Base-by-base conservation (phyloP, 257 asterid genomes). In the Cinchona pubescens region DNA sequence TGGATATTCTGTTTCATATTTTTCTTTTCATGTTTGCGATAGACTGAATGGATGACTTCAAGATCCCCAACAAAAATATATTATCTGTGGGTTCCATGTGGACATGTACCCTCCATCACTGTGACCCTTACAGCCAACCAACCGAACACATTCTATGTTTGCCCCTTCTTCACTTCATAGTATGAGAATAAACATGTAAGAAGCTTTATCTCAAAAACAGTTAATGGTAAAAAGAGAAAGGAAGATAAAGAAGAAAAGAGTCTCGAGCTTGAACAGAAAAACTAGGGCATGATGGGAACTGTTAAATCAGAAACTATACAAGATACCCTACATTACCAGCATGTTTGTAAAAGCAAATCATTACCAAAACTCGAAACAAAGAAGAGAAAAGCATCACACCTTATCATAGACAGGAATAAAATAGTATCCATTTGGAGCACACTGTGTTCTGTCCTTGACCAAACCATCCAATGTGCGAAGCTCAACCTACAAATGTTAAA, bases 341-440 rank as follows among this genome's bases (percentile, higher is more conserved):
- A 25, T 35, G n/a, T 58, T 56, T 40, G 25, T 1, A 35, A 21
- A 42, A 34, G 21, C 30, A 35, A 68, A 66, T 5, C n/a, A 16
- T 25, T 29, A 42, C 9, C 23, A 6, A 38, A 37, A 27, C 5
- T 35, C 48, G 15, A 46, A 67, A 32, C 46, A 63, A 45, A 60
- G 4, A 30, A 35, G 64, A 59, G 29, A 66, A n/a, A 59, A 45
- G 49, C 29, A 59, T 14, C 32, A 71, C 56, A 92, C 98, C 98
- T 94, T 94, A 85, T 94, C 98, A 75, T 94, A 94, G 76, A 94
- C 97, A 38, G 98, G 98, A 74, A 94, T 89, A 80, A 94, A 94
- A 87, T 94, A 94, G 90, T 94, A 94, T 79, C 98, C 98, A 83
- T 94, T 94, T 58, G 98, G 98, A 83, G 98, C 98, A 81, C 97